These are phyloP conservation scores for Plantago coronopus DNA, from an alignment of 305 asterid species.

Conservation along the genomic window DNA sequence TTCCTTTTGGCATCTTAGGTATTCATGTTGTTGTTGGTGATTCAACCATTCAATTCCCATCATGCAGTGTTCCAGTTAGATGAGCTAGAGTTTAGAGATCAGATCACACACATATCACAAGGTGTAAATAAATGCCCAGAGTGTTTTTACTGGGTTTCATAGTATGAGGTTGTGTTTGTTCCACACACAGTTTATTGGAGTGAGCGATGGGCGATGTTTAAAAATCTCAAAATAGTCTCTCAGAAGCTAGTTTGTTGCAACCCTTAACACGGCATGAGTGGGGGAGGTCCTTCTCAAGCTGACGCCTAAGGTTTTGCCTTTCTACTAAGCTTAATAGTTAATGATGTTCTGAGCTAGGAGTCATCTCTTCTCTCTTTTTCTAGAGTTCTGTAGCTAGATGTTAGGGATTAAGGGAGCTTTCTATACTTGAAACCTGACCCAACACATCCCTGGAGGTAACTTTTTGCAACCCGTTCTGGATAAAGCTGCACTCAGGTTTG, in stretches of 20 bases:
- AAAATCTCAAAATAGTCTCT: too few relatives aligned
- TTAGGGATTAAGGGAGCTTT: neutral
- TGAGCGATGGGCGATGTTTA: too few relatives aligned
- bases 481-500: neutral
- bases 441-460: neutral
- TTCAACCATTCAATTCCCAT: neutral
- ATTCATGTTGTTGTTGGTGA: neutral
- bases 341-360: too few relatives aligned
- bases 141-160: neutral
- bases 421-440: neutral
- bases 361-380: neutral
- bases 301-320: too few relatives aligned
- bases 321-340: too few relatives aligned
- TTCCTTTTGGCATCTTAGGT: neutral
- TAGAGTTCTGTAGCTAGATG: neutral
- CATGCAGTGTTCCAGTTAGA: conserved; percentile 2
- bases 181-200: too few relatives aligned
- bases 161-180: too few relatives aligned
- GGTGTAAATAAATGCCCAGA: conserved; percentile 15
- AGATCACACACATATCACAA: conserved; percentile 13
- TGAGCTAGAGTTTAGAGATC: conserved; percentile 10
- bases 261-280: too few relatives aligned
- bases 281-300: too few relatives aligned
- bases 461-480: neutral
- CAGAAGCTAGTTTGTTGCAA: too few relatives aligned